Base-by-base conservation (phyloP, 1,284 basidiomycete genomes). In the Rhodofomes roseus region DNA sequence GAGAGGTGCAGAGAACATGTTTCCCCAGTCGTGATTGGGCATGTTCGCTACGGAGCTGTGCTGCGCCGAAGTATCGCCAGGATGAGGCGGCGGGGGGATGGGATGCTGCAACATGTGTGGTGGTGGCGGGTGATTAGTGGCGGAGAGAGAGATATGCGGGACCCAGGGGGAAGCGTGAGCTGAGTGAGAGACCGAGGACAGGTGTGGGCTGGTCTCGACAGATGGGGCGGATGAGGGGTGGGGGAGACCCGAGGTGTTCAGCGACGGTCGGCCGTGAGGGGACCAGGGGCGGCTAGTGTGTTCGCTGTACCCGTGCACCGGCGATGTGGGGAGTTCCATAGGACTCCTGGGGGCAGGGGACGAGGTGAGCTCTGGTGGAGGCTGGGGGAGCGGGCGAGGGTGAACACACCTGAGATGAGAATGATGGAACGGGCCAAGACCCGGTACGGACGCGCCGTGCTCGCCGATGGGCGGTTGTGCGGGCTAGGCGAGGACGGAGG, bases 1-100 rank as follows among this genome's bases (percentile, higher is more conserved):
- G 59, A 87, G 74, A 1, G 87, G 85, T 8, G 78, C 67, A 37
- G 85, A 77, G 66, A 88, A 85, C 22, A 89, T 61, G 63, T 75
- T 74, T 51, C 69, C 72, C 85, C 86, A 88, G 60, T 86, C 83
- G 48, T 76, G 72, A 62, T 63, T 70, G 29, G 74, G 67, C 54
- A 76, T 57, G 40, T 74, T 57, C 6, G 74, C 71, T 62, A 71
- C 70, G 44, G 69, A 57, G 62, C 65, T 61, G 59, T 72, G 66
- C 52, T 68, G 67, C 39, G 58, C 62, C 36, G 66, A 60, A 12
- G 61, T 48, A 56, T 70, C 70, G 44, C 62, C 57, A 39, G 66
- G 61, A 52, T 68, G 68, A 54, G 66, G 59, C 60, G 65, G 60
- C 50, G 68, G 60, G 22, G 63, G 61, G 40, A 68, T 61, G 11